A percentile compares a stretch with the other conserved stretches of the same genome.
These are phyloP conservation scores for Tricholoma matsutake DNA, from an alignment of 768 basidiomycete genomes.

Conservation along the genomic window DNA sequence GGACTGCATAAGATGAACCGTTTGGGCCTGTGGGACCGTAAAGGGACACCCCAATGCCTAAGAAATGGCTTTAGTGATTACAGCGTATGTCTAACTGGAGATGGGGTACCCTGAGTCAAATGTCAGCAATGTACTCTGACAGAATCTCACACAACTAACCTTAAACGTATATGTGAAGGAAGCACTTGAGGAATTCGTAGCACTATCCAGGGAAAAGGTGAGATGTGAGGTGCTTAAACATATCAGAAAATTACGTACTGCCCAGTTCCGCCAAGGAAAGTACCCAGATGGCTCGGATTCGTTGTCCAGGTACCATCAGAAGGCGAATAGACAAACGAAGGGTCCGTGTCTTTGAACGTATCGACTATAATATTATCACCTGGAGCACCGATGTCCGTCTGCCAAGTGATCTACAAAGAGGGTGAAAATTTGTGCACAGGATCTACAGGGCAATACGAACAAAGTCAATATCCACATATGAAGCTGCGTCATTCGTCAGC, in stretches of 20 bases:
- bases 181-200: constrained; percentile 30
- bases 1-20: constrained; percentile 31
- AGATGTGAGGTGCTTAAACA: not conserved
- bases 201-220: constrained; percentile 18
- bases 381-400: constrained; percentile 24
- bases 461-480: constrained; percentile 46
- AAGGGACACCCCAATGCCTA: constrained; percentile 44
- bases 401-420: constrained; percentile 31
- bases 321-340: constrained; percentile 35
- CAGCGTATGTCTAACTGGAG: not conserved
- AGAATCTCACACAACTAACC: constrained; percentile 23
- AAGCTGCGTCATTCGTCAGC: constrained; percentile 26
- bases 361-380: constrained; percentile 23
- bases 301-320: constrained; percentile 30
- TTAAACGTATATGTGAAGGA: constrained; percentile 35
- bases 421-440: not conserved
- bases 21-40: constrained; percentile 40
- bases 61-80: not conserved
- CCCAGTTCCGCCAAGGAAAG: constrained; percentile 41
- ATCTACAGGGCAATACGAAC: constrained; percentile 26
- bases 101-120: not conserved
- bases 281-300: constrained; percentile 27
- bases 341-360: constrained; percentile 33
- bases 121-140: not conserved
- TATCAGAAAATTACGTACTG: constrained; percentile 26